Evolutionary conservation across 1,284 basidiomycete species (phyloP), one percentile per base, ranked within the genome.

Genomic region (Apiotrichum akiyoshidainum): DNA sequence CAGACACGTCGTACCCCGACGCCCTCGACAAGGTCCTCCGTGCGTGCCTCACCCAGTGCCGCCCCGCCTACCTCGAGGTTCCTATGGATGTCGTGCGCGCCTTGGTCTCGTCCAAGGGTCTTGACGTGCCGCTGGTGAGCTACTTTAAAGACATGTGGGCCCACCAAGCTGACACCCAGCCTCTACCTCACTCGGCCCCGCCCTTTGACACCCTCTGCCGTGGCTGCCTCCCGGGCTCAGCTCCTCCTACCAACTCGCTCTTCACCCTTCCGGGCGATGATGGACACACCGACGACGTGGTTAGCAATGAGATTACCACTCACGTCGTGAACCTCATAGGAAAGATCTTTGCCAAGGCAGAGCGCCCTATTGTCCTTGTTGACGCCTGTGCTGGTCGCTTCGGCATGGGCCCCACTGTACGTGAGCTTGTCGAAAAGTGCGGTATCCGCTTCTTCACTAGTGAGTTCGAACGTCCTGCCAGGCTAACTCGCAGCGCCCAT

Each of bases 381-480:
- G 94, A 98, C 71, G 92, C 91, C 1, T 96, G 94, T 71, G 83
- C 89, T 0, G 83, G 87, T 55, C 85, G 93, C 14, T 92, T 93
- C 68, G 85, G 87, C 58, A 87, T 87, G 42, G 83, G 83, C 41
- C 73, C 83, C 1, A 87, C 89, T 70, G 80, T 89, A 5, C 80
- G 83, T 49, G 84, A 90, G 50, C 81, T 98, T 41, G 78, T 90
- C 52, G 79, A 83, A 58, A 81, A 81, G 50, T 90, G 89, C 9
- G 84, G 84, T 7, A 88, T 89, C 77, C 85, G 74, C 49, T 91
- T 48, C 87, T 93, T 56, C 87, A 87, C 75, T 55, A 80, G 69
- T 72, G 54, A 59, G 72, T 65, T 34, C 16, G 17, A 8, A 3
- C 9, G n/a, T 8, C 22, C 9, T 22, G 4, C 16, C 14, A 9